Evolutionary conservation across 2,329 filamentous ascomycete genomes (phyloP), one percentile per base, ranked within the genome.

Genomic region (Microdochium nivale): DNA sequence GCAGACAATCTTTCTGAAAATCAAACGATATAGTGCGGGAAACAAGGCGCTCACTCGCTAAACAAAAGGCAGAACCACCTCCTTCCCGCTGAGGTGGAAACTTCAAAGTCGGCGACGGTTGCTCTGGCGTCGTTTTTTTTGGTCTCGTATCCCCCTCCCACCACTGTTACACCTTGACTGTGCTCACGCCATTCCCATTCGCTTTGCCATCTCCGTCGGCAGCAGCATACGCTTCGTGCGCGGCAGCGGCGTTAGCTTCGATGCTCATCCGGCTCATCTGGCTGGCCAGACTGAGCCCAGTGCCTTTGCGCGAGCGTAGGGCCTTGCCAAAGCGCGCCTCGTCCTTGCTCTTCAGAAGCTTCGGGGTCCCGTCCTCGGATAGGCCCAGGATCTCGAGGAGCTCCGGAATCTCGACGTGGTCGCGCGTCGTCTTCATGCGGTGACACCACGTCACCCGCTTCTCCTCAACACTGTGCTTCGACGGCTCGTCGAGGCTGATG

Each of bases 371-470:
- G 40, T 68, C 60, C 2, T 68, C 73, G 48, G 78, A 72, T 4
- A 86, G 59, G 0, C 84, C 84, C 47, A 90, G 65, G 13, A 88
- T 66, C 58, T 79, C 72, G 68, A 81, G 79, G 51, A 90, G 60
- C 64, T 84, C 83, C 0, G 76, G 75, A 1, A 91, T 73, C 71
- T 90, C 87, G 1, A 80, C 79, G 63, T 95, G 89, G 58, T 91
- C 88, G 48, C 88, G 72, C 13, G 88, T 92, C 52, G 81, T 87
- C 62, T 75, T 76, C 88, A 95, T 95, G 25, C 88, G 77, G 68
- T 92, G 87, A 60, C 86, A 90, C 88, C 89, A 95, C 1, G 80
- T 83, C 25, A 88, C 78, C 51, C 71, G 72, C 68, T 87, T 86
- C 60, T 79, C 73, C 60, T 80, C 64, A 14, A 64, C 59, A 43